Evolutionary conservation across 2,329 filamentous ascomycete species (phyloP).

Genomic region (Sarocladiaceae sp.): DNA sequence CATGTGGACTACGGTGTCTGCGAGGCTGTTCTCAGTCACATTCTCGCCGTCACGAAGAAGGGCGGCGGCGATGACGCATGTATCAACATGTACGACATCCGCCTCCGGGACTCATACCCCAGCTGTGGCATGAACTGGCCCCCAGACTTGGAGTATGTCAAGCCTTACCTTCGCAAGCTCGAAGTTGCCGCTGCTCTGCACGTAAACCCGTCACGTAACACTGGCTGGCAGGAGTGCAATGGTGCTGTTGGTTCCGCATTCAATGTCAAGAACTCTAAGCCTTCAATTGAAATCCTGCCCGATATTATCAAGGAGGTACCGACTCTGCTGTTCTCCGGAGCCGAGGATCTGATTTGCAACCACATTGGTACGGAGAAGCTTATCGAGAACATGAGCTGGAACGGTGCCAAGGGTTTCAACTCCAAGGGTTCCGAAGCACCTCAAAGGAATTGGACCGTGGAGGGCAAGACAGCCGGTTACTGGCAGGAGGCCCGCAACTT

Average conservation of each 20-base stretch:
- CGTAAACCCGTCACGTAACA: slow-evolving; percentile 73
- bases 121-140: slow-evolving; percentile 99
- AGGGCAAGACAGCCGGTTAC: slow-evolving; percentile 80
- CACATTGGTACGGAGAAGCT: slow-evolving; percentile 89
- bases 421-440: slow-evolving; percentile 86
- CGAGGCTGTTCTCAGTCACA: slow-evolving; percentile 69
- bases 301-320: slow-evolving; percentile 72
- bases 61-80: slow-evolving; percentile 57
- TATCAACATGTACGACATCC: slow-evolving; percentile 96
- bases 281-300: slow-evolving; percentile 71
- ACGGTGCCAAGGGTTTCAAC: slow-evolving; percentile 88
- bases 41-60: slow-evolving; percentile 63
- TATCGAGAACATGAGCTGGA: slow-evolving; percentile 89
- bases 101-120: slow-evolving; percentile 72
- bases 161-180: slow-evolving; percentile 76
- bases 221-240: slow-evolving; percentile 89
- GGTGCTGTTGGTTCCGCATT: slow-evolving; percentile 74
- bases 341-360: slow-evolving; percentile 95
- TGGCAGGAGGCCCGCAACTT: slow-evolving; percentile 94
- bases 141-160: slow-evolving; percentile 72
- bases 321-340: slow-evolving; percentile 85
- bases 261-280: slow-evolving; percentile 63
- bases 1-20: slow-evolving; percentile 67
- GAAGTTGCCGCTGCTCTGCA: slow-evolving; percentile 80
- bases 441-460: slow-evolving; percentile 91